Conservation (phyloP, 768 basidiomycete species). For the Pleurotus ostreatus region DNA sequence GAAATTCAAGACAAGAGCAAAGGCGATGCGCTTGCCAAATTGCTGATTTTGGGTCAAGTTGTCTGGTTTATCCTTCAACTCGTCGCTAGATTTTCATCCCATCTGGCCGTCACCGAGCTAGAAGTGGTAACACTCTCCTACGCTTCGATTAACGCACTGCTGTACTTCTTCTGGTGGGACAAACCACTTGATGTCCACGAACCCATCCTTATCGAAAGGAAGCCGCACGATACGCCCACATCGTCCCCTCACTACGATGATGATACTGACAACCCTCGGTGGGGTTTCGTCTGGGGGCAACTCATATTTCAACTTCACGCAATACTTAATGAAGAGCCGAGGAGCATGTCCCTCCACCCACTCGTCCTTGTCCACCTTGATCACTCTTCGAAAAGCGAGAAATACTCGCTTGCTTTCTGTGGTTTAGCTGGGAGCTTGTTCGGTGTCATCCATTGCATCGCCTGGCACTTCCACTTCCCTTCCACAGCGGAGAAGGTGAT, state of each 20-base stretch:
- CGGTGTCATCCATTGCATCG: conserved; percentile 21
- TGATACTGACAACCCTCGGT: too few species aligned
- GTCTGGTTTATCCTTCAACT: conserved; percentile 27
- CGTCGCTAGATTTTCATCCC: conserved; percentile 15
- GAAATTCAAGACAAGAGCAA: conserved; percentile 25
- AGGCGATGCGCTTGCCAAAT: conserved; percentile 21
- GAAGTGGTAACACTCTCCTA: conserved; percentile 26
- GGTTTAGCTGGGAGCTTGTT: conserved; percentile 15
- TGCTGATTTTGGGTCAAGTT: conserved; percentile 21
- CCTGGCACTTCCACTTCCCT: conserved; percentile 24
- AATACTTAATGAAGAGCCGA: background rate
- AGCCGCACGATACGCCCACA: too few species aligned
- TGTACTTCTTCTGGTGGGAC: conserved; percentile 30
- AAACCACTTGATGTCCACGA: conserved; percentile 25
- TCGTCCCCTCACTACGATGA: too few species aligned
- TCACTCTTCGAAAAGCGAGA: background rate
- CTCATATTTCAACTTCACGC: background rate
- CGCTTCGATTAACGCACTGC: conserved; percentile 19
- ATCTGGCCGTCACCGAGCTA: conserved; percentile 22
- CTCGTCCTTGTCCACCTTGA: background rate
- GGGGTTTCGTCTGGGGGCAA: background rate
- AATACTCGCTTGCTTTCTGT: background rate
- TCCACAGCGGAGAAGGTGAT: conserved; percentile 14
- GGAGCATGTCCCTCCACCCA: background rate
- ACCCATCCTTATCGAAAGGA: conserved; percentile 6